A percentile compares a stretch with the other conserved stretches of the same genome.
Conservation (phyloP, 1,284 basidiomycete species). For the Boletus albobrunnescens region DNA sequence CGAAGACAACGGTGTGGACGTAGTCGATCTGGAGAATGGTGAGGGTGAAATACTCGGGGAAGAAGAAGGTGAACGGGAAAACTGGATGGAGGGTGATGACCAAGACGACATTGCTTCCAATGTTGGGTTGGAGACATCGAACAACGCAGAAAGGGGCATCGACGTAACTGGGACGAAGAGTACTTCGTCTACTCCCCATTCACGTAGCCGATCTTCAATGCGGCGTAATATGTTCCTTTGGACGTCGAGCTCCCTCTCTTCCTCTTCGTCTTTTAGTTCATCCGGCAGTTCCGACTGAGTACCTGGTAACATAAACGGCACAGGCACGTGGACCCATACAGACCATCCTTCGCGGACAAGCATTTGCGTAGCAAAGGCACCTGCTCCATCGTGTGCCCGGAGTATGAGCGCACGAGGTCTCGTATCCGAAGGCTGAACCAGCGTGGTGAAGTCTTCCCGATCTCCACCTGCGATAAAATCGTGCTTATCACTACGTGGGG, state of each 20-base stretch:
- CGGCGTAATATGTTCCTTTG: slow-evolving; percentile 25
- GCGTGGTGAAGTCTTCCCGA: slow-evolving; percentile 16
- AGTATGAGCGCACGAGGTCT: slow-evolving; percentile 59
- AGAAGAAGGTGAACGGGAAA: slow-evolving; percentile 27
- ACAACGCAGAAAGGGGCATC: slow-evolving; percentile 27
- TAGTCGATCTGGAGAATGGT: slow-evolving; percentile 31
- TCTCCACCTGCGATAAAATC: slow-evolving; percentile 27
- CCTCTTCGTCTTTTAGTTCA: slow-evolving; percentile 31
- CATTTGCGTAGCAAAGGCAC: slow-evolving; percentile 74
- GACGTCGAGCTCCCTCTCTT: slow-evolving; percentile 32
- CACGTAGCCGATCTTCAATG: slow-evolving; percentile 53
- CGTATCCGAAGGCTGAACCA: slow-evolving; percentile 13
- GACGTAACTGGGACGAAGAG: slow-evolving; percentile 42
- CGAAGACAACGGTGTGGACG: slow-evolving; percentile 35
- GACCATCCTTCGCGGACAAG: slow-evolving; percentile 59
- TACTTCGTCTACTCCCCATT: slow-evolving; percentile 66
- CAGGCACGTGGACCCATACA: slow-evolving; percentile 67
- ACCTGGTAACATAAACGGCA: slow-evolving; percentile 32
- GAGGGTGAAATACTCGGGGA: slow-evolving; percentile 33
- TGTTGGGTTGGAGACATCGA: slow-evolving; percentile 25
- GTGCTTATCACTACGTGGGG: slow-evolving; percentile 24
- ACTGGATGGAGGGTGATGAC: slow-evolving; percentile 28
- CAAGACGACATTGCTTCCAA: slow-evolving; percentile 19
- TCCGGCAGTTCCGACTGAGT: slow-evolving; percentile 23
- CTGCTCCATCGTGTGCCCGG: slow-evolving; percentile 71